Conservation (phyloP, 2,329 filamentous ascomycete genomes). For the Ophiostoma australiae region DNA sequence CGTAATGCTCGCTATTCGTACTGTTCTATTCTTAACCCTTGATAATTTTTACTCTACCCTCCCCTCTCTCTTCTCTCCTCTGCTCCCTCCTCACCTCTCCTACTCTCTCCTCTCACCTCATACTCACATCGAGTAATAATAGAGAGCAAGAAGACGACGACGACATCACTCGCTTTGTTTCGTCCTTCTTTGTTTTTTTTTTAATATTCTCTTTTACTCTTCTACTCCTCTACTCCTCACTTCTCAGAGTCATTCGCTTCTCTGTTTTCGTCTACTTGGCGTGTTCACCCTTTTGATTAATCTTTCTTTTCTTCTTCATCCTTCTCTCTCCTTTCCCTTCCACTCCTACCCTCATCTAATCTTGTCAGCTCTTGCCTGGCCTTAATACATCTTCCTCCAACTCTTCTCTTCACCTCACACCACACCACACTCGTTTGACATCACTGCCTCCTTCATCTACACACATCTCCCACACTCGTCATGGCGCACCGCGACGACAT, state of each 20-base stretch:
- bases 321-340: not conserved
- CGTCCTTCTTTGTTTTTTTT: constrained; percentile 12
- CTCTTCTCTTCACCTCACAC: not conserved
- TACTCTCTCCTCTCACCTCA: not conserved
- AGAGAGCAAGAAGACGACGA: constrained; percentile 10
- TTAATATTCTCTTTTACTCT: not conserved
- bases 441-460: not conserved
- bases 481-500: constrained; percentile 15
- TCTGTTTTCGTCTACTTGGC: constrained; percentile 4
- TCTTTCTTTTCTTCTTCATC: not conserved
- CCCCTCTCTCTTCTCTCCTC: not conserved
- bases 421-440: not conserved
- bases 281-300: constrained; percentile 3
- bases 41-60: constrained; percentile 4
- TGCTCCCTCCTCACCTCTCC: not conserved
- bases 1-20: not conserved
- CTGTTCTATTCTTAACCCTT: constrained; percentile 3
- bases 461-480: not conserved
- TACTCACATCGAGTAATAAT: not conserved
- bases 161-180: constrained; percentile 16
- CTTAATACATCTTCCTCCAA: not conserved
- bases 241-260: constrained; percentile 12
- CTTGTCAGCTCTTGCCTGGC: not conserved
- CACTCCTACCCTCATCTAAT: not conserved
- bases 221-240: constrained; percentile 1